phyloP scores from a whole-genome alignment of 176 grass and related monocot species.

The Aegilops speltoides region DNA sequence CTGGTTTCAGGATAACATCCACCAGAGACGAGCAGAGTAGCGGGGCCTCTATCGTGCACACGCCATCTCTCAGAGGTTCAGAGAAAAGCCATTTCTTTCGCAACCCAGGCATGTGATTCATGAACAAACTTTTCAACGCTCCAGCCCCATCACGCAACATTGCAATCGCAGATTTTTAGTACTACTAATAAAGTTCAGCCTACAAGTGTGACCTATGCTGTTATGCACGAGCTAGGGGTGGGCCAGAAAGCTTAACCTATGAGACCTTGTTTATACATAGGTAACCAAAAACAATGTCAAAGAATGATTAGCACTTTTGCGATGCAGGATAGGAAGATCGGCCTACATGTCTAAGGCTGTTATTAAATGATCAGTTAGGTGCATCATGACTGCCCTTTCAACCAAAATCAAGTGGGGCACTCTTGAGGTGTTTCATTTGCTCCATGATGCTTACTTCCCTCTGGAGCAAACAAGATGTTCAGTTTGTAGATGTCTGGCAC shows the following conservation, averaged over 20 bases:
- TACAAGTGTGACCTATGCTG: conserved; percentile 8
- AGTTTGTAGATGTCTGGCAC: conserved; percentile 19
- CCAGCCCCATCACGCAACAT: conserved; percentile 15
- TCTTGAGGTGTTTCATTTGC: conserved; percentile 12
- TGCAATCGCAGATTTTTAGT: background rate
- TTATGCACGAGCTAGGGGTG: conserved; percentile 21
- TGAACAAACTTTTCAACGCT: background rate
- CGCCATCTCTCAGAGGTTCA: background rate
- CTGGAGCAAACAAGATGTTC: background rate
- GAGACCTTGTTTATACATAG: conserved; percentile 16
- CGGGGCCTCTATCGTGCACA: conserved; percentile 13
- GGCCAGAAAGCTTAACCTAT: conserved; percentile 42
- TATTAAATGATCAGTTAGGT: conserved; percentile 18
- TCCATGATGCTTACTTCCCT: background rate
- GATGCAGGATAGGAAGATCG: conserved; percentile 27
- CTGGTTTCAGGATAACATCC: conserved; percentile 5
- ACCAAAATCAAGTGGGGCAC: conserved; percentile 48
- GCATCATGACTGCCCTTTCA: conserved; percentile 34
- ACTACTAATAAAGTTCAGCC: background rate
- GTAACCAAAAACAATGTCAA: conserved; percentile 32
- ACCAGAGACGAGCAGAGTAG: background rate
- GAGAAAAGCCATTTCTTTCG: background rate
- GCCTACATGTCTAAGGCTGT: conserved; percentile 28
- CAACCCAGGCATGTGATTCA: conserved; percentile 11
- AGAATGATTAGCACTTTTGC: conserved; percentile 22